A percentile compares a stretch with the other conserved stretches of the same genome.
phyloP scores from a whole-genome alignment of 495 filamentous ascomycete genomes.

The Lasiosphaeris hirsuta region DNA sequence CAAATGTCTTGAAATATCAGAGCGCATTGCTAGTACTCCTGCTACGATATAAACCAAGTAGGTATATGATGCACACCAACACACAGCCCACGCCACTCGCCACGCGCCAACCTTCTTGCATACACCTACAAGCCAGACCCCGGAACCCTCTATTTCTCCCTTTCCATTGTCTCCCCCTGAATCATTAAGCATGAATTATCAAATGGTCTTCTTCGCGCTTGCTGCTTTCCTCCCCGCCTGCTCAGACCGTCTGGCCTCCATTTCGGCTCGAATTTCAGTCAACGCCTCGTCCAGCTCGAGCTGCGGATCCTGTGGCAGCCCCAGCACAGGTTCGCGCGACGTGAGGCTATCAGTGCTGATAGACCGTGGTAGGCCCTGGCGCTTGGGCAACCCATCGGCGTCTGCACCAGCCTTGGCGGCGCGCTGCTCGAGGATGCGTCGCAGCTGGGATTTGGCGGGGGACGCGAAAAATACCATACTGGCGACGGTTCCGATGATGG shows the following conservation, averaged over 20 bases:
- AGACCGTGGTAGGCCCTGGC: constrained; percentile 25
- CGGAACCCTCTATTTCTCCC: background rate
- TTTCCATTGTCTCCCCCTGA: background rate
- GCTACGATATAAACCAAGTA: too few relatives aligned
- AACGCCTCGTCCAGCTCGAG: constrained; percentile 78
- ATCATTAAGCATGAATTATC: too few relatives aligned
- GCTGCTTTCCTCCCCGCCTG: constrained; percentile 1
- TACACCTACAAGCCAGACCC: too few relatives aligned
- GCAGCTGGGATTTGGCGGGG: constrained; percentile 63
- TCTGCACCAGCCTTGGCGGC: constrained; percentile 32
- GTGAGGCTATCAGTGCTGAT: constrained; percentile 38
- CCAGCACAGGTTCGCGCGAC: constrained; percentile 58
- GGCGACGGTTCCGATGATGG: constrained; percentile 59
- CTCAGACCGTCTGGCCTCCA: constrained; percentile 52
- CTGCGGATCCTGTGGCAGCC: constrained; percentile 72
- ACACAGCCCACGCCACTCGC: too few relatives aligned
- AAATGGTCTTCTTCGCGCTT: background rate
- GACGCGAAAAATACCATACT: constrained; percentile 75
- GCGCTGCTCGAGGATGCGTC: constrained; percentile 57
- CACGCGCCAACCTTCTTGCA: too few relatives aligned
- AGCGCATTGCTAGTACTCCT: too few relatives aligned
- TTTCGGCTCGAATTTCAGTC: constrained; percentile 63
- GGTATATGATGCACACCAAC: too few relatives aligned
- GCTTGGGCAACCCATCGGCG: constrained; percentile 6
- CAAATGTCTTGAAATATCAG: too few relatives aligned